A percentile compares a stretch with the other conserved stretches of the same genome.
These are phyloP conservation scores for Penicillium canariense DNA, from an alignment of 495 filamentous ascomycete species.

Conservation along the genomic window DNA sequence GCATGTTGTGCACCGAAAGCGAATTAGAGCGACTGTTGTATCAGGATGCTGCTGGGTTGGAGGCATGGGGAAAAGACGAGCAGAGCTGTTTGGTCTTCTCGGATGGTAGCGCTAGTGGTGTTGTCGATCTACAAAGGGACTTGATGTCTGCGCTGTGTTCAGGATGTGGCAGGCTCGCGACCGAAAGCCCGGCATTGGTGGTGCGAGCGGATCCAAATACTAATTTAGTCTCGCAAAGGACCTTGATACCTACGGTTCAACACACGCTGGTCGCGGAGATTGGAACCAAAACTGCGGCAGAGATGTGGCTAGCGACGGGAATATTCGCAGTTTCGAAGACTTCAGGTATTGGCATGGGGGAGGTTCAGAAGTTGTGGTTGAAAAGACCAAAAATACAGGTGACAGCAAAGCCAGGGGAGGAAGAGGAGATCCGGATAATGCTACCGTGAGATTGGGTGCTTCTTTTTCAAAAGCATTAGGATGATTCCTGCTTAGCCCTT, in stretches of 20 bases:
- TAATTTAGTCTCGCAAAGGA: conserved; percentile 5
- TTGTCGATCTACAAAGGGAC: conserved; percentile 6
- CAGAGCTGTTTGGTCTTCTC: conserved; percentile 5
- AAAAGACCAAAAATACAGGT: not conserved
- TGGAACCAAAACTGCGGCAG: not conserved
- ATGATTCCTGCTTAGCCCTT: too few relatives aligned
- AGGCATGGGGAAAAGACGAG: conserved; percentile 5
- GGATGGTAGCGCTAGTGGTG: conserved; percentile 2
- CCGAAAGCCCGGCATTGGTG: not conserved
- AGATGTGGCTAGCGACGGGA: conserved; percentile 5
- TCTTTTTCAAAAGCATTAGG: not conserved
- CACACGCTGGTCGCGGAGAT: conserved; percentile 1
- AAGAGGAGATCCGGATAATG: not conserved
- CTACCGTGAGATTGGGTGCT: not conserved
- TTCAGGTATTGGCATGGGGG: not conserved
- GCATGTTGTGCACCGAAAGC: not conserved
- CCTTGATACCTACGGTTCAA: conserved; percentile 5
- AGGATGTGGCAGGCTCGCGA: not conserved
- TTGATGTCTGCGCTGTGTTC: conserved; percentile 1
- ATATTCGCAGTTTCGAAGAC: conserved; percentile 6
- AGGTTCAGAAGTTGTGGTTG: not conserved
- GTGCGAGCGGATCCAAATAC: conserved; percentile 4
- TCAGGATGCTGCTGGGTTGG: not conserved
- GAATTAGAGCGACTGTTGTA: not conserved
- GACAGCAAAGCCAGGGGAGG: not conserved